Conservation (phyloP, 306 rosid species). For the Castanopsis chinensis region DNA sequence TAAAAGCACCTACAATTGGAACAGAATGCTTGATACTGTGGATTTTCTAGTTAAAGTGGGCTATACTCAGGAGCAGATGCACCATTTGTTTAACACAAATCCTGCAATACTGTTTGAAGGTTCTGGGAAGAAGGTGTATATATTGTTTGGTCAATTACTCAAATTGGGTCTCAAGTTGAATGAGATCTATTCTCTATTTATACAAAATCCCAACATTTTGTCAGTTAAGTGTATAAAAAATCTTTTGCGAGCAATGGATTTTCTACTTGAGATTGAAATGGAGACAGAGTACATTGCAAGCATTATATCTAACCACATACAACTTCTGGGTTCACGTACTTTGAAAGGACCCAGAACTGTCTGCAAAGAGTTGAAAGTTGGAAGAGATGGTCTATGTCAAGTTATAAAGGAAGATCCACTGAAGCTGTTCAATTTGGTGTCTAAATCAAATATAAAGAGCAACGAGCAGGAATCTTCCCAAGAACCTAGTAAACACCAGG, state of each 20-base stretch:
- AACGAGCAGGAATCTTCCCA: conserved; percentile 9
- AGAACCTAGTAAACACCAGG: conserved; percentile 37
- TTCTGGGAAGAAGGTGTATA: conserved; percentile 52
- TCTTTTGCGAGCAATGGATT: conserved; percentile 46
- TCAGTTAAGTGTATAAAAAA: conserved; percentile 36
- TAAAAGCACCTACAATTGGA: conserved; percentile 52
- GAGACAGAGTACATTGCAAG: conserved; percentile 43
- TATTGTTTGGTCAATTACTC: conserved; percentile 45
- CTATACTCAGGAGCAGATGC: conserved; percentile 47
- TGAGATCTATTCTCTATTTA: conserved; percentile 40
- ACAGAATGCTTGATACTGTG: conserved; percentile 53
- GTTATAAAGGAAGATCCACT: conserved; percentile 58
- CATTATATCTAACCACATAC: conserved; percentile 43
- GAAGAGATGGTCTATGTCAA: conserved; percentile 40
- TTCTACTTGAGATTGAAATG: conserved; percentile 60
- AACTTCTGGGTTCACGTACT: conserved; percentile 37
- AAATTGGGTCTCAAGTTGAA: conserved; percentile 51
- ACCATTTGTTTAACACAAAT: conserved; percentile 44
- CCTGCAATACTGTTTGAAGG: conserved; percentile 59
- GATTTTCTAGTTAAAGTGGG: conserved; percentile 53
- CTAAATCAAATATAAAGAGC: conserved; percentile 33
- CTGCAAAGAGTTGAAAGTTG: conserved; percentile 51
- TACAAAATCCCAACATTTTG: conserved; percentile 48
- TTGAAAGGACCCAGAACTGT: conserved; percentile 60
- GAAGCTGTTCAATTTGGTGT: conserved; percentile 48